A percentile compares a stretch with the other conserved stretches of the same genome.
phyloP scores from a whole-genome alignment of 441 rosid genomes.

The Gossypium lobatum region DNA sequence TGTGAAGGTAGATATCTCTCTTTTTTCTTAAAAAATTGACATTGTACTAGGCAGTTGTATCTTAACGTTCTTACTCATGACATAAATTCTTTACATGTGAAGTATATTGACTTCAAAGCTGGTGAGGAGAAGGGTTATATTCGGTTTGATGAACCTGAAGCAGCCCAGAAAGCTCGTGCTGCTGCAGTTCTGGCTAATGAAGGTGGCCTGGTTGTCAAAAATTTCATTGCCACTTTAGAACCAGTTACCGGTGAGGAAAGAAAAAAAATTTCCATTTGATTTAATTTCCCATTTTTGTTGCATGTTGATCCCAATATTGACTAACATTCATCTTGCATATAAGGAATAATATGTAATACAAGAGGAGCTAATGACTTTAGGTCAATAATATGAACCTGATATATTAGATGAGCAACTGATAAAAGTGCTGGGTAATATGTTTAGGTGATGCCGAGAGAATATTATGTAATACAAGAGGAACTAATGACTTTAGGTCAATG shows the following conservation, averaged over 20 bases:
- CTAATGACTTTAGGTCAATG: background rate
- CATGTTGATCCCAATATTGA: background rate
- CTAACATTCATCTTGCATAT: background rate
- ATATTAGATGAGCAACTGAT: conserved; percentile 1
- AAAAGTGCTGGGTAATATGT: background rate
- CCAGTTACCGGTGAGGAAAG: conserved; percentile 67
- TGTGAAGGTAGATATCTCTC: conserved; percentile 50
- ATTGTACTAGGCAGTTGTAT: background rate
- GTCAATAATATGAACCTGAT: background rate
- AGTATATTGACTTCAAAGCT: conserved; percentile 84
- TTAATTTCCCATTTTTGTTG: background rate
- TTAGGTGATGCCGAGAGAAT: too few relatives aligned
- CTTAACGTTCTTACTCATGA: background rate
- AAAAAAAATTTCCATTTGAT: background rate
- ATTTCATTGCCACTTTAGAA: conserved; percentile 63
- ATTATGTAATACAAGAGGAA: background rate
- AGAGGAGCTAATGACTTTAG: background rate
- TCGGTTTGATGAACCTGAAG: conserved; percentile 85
- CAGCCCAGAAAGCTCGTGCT: conserved; percentile 86
- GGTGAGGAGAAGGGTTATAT: conserved; percentile 76
- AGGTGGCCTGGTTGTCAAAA: conserved; percentile 79
- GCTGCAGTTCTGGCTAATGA: conserved; percentile 83
- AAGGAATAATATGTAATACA: background rate
- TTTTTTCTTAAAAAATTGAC: too few relatives aligned
- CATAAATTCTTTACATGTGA: conserved; percentile 15